Evolutionary conservation across 805 yeast genomes (phyloP), one percentile per base, ranked within the genome.

Genomic region (Zygoascus ofunaensis): DNA sequence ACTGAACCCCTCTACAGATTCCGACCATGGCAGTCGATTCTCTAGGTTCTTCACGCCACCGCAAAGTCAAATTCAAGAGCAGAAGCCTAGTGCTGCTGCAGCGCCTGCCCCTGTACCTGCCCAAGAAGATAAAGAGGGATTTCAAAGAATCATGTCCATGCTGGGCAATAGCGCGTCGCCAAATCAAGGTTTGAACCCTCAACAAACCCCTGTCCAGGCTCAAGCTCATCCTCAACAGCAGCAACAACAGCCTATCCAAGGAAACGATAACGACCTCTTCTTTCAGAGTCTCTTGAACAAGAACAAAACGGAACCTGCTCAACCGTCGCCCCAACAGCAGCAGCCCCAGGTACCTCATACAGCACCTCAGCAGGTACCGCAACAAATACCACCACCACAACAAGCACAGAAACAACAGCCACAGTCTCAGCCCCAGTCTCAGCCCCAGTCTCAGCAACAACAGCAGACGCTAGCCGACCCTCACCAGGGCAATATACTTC

Each of bases 121-220:
- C 36, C 54, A 49, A 38, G 55, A 55, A 21, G 64, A 60, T 36
- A 54, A 49, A 39, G 54, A 56, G 23, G 64, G 63, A n/a, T 60
- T 60, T 43, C 51, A 55, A 42, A 48, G 63, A 8, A 57, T 60
- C 22, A 53, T 60, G 58, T 52, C 52, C 4, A 54, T 56, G 52
- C 53, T 60, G 30, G 61, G 54, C 4, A 46, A 41, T 17, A 22
- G 35, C 10, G 42, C 39, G 18, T n/a, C n/a, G n/a, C 39, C 39
- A 7, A 34, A 19, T 24, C 42, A 35, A 33, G 40, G 4, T n/a
- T 43, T 20, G 26, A 5, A 21, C 8, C 22, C 18, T 15, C 12
- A 18, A 15, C 42, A 10, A 15, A 14, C 10, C 15, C 34, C 22
- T 5, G 28, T n/a, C 30, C 18, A 21, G 39, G 17, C 37, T 26